phyloP scores from a whole-genome alignment of 2,329 filamentous ascomycete genomes.

The Diaporthe ampelina region DNA sequence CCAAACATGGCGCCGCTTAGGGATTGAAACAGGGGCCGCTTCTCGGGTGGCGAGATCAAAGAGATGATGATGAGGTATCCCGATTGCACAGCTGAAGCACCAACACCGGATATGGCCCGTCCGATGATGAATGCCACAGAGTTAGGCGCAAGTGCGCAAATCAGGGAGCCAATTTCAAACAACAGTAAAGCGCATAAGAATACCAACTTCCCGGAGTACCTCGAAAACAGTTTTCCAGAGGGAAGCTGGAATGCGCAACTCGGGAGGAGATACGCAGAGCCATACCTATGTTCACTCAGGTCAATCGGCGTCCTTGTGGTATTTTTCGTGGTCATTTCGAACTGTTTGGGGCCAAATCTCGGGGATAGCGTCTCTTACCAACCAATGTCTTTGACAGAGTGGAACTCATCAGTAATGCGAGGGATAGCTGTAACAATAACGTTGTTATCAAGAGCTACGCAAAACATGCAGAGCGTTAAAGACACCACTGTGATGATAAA shows the following conservation, averaged over 20 bases:
- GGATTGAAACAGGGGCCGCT: conserved; percentile 61
- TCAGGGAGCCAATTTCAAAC: conserved; percentile 56
- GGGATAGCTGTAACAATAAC: no score
- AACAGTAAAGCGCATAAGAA: conserved; percentile 53
- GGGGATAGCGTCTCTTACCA: no score
- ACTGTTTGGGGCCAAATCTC: no score
- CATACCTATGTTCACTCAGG: conserved; percentile 52
- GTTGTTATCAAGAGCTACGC: no score
- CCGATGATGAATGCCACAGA: conserved; percentile 48
- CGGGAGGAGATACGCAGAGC: conserved; percentile 60
- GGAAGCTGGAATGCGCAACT: conserved; percentile 54
- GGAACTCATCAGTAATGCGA: no score
- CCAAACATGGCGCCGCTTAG: conserved; percentile 69
- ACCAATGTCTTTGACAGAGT: no score
- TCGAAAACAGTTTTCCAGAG: conserved; percentile 57
- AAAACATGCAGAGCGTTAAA: no score
- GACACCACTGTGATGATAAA: no score
- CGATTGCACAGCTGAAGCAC: conserved; percentile 58
- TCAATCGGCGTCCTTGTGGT: conserved; percentile 62
- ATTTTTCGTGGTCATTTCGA: no score
- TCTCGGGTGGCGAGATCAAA: conserved; percentile 46
- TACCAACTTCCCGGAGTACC: conserved; percentile 55
- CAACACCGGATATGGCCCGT: conserved; percentile 49
- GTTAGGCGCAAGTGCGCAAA: conserved; percentile 52
- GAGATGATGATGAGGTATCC: conserved; percentile 55